Evolutionary conservation across 352 stramenopile genomes (phyloP).

Genomic region (Globisporangium solare): DNA sequence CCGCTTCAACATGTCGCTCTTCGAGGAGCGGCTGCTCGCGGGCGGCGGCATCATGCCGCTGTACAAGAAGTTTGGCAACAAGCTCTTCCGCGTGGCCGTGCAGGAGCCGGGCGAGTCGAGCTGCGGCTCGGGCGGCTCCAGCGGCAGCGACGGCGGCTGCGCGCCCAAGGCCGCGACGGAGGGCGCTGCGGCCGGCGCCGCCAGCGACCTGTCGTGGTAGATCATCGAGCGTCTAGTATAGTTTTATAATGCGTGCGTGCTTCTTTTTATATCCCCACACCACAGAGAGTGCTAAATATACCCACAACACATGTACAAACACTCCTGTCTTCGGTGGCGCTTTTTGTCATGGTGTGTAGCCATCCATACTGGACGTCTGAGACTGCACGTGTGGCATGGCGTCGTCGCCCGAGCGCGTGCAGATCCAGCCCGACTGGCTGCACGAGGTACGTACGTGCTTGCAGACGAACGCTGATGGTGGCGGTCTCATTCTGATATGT

Average conservation of each 20-base stretch:
- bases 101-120: conserved; percentile 44
- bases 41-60: conserved; percentile 83
- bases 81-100: conserved; percentile 80
- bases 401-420: conserved; percentile 17
- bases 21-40: conserved; percentile 77
- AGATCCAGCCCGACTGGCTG: conserved; percentile 56
- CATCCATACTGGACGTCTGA: no score
- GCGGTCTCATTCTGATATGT: no score
- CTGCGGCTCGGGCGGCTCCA: conserved; percentile 31
- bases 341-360: no score
- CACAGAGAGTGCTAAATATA: no score
- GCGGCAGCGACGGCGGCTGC: conserved; percentile 17
- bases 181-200: conserved; percentile 28
- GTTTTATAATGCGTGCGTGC: no score
- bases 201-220: conserved; percentile 65
- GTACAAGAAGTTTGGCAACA: conserved; percentile 85
- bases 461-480: no score
- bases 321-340: no score
- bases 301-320: no score
- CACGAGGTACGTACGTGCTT: conserved; percentile 30
- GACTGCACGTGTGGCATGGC: no score
- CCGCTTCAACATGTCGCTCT: conserved; percentile 85
- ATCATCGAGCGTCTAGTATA: neutral
- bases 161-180: conserved; percentile 33
- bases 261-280: no score